Base-by-base conservation (phyloP, 208 protist genomes). In the Naegleria gruberi region DNA sequence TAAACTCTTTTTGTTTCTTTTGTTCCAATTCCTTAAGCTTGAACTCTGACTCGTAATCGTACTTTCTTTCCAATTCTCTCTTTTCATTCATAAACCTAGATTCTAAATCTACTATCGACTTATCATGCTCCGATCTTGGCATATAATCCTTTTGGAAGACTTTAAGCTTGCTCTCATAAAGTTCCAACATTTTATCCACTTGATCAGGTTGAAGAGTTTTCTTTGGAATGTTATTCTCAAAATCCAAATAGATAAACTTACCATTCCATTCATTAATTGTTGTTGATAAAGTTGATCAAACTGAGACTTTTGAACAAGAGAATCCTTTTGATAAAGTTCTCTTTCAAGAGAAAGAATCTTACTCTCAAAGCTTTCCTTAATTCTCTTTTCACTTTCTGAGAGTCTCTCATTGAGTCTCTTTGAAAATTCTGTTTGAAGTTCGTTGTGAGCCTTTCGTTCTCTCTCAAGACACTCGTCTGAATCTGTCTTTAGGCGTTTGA, bases 151-250 rank as follows among this genome's bases (percentile, higher is more conserved):
- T 46, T 51, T 87, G 83, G 44, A 42, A 87, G 0, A 40, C 10
- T 87, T 87, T 87, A 34, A 87, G 10, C 15, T 87, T 87, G 19
- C 30, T 87, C 55, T 87, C 83, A 51, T 87, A 87, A 3, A 87
- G 15, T 55, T 87, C 83, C 15, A 87, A 23, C 83, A 87, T 87
- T 37, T 41, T 87, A 1, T 87, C 83, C 0, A 55, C 44, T 55
- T 45, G 83, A 41, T 87, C 83, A 41, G 83, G 83, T 55, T 87
- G 83, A 30, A 87, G 34, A 4, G 43, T 55, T 55, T 87, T 87
- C 34, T 41, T 37, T 15, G 42, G 19, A 55, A 55, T 55, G 65
- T 37, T 37, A 77, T 6, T 77, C 17, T 6, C 34, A 19, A 77
- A 37, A 77, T 7, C 12, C 65, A 37, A 77, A 37, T 8, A 37